These are phyloP conservation scores for Aspergillus wentii DNA, from an alignment of 495 filamentous ascomycete species.

Conservation along the genomic window DNA sequence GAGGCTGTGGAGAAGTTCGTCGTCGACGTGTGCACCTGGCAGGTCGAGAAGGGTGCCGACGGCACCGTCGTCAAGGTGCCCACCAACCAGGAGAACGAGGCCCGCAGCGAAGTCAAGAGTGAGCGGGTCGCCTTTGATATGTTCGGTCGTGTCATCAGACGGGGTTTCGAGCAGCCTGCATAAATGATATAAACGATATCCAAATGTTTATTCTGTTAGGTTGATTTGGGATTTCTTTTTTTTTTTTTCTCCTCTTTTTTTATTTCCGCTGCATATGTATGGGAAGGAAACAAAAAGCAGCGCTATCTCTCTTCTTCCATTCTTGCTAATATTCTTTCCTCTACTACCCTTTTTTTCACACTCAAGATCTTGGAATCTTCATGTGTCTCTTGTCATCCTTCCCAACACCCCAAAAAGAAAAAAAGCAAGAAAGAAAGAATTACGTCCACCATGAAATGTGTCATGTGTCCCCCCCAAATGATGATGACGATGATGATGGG, in stretches of 20 bases:
- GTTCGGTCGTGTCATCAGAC: constrained; percentile 83
- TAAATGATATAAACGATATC: too few relatives aligned
- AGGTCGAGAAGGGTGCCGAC: constrained; percentile 45
- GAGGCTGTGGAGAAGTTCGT: constrained; percentile 76
- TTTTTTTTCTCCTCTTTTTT: constrained; percentile 8
- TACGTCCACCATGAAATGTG: constrained; percentile 7
- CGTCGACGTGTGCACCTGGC: constrained; percentile 81
- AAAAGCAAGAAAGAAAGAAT: too few relatives aligned
- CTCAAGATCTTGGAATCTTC: constrained; percentile 2
- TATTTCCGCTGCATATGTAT: too few relatives aligned
- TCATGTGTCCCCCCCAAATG: too few relatives aligned
- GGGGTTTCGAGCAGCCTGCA: constrained; percentile 87
- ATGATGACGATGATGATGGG: constrained; percentile 18
- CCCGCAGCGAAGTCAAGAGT: constrained; percentile 89
- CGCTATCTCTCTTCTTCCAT: constrained; percentile 6
- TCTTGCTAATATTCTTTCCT: not conserved
- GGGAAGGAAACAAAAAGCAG: too few relatives aligned
- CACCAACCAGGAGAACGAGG: constrained; percentile 97
- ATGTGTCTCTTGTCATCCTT: constrained; percentile 1
- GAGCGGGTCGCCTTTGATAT: constrained; percentile 75
- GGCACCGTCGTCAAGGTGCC: constrained; percentile 67
- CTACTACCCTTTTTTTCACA: constrained; percentile 1
- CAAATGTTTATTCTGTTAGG: too few relatives aligned
- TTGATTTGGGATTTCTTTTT: too few relatives aligned
- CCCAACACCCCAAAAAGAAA: too few relatives aligned